Conservation (phyloP, 495 filamentous ascomycete genomes). For the Penicillium steckii region DNA sequence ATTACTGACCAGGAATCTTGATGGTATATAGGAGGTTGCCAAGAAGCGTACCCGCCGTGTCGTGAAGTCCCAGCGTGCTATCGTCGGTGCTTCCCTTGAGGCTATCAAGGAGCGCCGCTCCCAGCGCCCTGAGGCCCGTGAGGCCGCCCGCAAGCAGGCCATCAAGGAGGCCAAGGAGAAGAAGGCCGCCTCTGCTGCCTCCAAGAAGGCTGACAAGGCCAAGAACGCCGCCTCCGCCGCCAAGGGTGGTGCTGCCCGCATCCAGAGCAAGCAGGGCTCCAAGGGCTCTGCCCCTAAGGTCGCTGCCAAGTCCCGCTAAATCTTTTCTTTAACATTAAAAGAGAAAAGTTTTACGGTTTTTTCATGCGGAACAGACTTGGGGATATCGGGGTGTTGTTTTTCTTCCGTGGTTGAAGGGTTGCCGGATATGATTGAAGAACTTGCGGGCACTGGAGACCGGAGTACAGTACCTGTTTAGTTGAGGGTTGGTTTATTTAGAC, state of each 20-base stretch:
- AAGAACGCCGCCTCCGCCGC: conserved; percentile 67
- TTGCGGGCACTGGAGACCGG: conserved; percentile 19
- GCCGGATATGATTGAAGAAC: conserved; percentile 36
- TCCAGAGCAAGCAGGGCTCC: conserved; percentile 93
- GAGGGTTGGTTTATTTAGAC: conserved; percentile 24
- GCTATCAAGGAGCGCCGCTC: conserved; percentile 98
- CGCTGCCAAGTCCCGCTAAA: conserved; percentile 84
- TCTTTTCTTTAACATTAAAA: conserved; percentile 1
- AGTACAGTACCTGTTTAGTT: conserved; percentile 20
- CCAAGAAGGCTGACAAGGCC: conserved; percentile 99
- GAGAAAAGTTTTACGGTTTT: not conserved
- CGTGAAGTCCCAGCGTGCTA: conserved; percentile 97
- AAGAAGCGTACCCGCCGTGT: conserved; percentile 99
- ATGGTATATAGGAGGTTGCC: conserved; percentile 79
- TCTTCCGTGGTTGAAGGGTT: conserved; percentile 26
- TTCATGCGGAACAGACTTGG: conserved; percentile 26
- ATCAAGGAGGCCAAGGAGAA: conserved; percentile 98
- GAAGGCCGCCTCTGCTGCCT: conserved; percentile 78
- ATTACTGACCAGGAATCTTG: conserved; percentile 42
- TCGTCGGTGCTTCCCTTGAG: conserved; percentile 98
- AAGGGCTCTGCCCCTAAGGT: conserved; percentile 89
- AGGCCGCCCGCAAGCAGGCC: conserved; percentile 84
- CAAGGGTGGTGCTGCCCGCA: conserved; percentile 72
- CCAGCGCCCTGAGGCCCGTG: conserved; percentile 89
- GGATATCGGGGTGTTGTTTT: conserved; percentile 15